Evolutionary conservation across 192 early-diverging fungal genomes (phyloP).

Genomic region (Entomortierella beljakovae): DNA sequence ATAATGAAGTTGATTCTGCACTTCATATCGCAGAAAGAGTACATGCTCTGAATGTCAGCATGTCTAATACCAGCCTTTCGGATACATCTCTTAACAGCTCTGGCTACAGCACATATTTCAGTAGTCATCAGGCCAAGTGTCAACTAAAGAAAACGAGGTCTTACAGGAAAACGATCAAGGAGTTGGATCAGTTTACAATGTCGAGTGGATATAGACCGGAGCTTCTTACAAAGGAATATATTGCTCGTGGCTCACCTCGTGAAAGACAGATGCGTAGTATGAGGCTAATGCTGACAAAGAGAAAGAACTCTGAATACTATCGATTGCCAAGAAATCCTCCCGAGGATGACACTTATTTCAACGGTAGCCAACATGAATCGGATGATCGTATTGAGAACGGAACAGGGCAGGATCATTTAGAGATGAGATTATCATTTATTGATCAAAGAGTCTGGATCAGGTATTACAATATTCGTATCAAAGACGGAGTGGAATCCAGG

Average conservation of each 20-base stretch:
- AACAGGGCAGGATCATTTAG: slow-evolving; percentile 35
- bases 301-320: slow-evolving; percentile 11
- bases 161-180: slow-evolving; percentile 18
- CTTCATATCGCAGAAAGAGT: slow-evolving; percentile 47
- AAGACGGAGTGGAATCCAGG: slow-evolving; percentile 35
- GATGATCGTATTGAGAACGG: slow-evolving; percentile 3
- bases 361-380: neutral
- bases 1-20: slow-evolving; percentile 41
- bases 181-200: slow-evolving; percentile 49
- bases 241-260: slow-evolving; percentile 10
- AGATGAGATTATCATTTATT: slow-evolving; percentile 32
- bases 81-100: neutral
- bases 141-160: slow-evolving; percentile 21
- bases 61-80: neutral
- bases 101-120: neutral
- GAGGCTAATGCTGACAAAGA: slow-evolving; percentile 17
- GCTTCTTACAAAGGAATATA: slow-evolving; percentile 23
- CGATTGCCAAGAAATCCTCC: slow-evolving; percentile 29
- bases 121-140: slow-evolving; percentile 7
- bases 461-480: slow-evolving; percentile 45
- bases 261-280: slow-evolving; percentile 25
- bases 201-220: slow-evolving; percentile 29
- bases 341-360: neutral
- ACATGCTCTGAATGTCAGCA: slow-evolving; percentile 27
- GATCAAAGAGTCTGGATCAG: slow-evolving; percentile 39